Evolutionary conservation across 2,329 filamentous ascomycete species (phyloP).

Genomic region (Neurospora crassa): DNA sequence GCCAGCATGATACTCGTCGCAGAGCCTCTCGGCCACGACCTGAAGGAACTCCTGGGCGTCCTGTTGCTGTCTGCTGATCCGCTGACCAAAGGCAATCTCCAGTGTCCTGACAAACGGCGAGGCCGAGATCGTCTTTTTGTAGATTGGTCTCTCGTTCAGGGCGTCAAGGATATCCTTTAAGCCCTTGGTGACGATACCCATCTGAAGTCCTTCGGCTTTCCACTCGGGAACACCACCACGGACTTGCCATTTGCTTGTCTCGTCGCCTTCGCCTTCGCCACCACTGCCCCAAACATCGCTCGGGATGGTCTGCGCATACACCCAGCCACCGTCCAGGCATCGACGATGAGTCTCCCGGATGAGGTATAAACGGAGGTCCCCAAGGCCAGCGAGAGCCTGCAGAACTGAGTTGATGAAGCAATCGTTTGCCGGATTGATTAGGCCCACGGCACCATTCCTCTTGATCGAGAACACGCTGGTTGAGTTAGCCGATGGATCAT

Average conservation of each 20-base stretch:
- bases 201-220: constrained; percentile 62
- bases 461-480: constrained; percentile 30
- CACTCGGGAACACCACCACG: constrained; percentile 38
- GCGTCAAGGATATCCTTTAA: constrained; percentile 88
- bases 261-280: constrained; percentile 3
- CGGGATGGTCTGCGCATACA: constrained; percentile 59
- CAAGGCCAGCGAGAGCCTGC: constrained; percentile 83
- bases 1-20: constrained; percentile 89
- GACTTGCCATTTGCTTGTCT: constrained; percentile 3
- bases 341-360: constrained; percentile 85
- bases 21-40: constrained; percentile 81
- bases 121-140: constrained; percentile 87
- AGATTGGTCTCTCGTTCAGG: constrained; percentile 86
- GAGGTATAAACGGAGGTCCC: constrained; percentile 81
- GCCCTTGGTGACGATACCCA: constrained; percentile 73
- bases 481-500: constrained; percentile 50
- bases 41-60: constrained; percentile 97
- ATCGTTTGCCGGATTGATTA: constrained; percentile 87
- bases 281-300: constrained; percentile 3
- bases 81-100: constrained; percentile 77
- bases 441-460: constrained; percentile 81
- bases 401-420: constrained; percentile 96
- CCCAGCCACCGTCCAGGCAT: constrained; percentile 63
- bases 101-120: constrained; percentile 74
- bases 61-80: constrained; percentile 90